Percentiles rank a stretch among this genome's conserved stretches.
Conservation (phyloP, 2,329 filamentous ascomycete genomes). For the Calonectria crousiana region DNA sequence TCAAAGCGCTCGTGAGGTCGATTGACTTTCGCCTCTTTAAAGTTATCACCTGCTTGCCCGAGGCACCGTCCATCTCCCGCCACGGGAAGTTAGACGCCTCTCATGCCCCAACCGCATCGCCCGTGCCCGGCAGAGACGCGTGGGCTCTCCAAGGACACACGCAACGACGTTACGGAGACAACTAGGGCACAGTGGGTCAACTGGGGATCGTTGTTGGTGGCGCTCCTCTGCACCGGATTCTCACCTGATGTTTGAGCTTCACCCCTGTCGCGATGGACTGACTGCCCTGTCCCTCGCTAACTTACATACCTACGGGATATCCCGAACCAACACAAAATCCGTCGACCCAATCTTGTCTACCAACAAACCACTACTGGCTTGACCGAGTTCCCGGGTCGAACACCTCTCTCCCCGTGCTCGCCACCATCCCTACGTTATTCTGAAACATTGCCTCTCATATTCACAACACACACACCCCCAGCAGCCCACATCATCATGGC, state of each 20-base stretch:
- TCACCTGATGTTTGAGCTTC: conserved; percentile 9
- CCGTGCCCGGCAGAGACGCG: background rate
- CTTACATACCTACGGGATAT: background rate
- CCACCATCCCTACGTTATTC: background rate
- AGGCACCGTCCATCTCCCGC: background rate
- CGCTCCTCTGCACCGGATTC: background rate
- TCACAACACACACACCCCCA: background rate
- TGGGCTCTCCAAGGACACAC: background rate
- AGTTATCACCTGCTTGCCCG: background rate
- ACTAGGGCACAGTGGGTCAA: background rate
- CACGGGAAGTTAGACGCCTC: background rate
- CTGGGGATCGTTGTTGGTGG: background rate
- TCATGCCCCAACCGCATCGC: background rate
- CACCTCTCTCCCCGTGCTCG: background rate
- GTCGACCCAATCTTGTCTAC: background rate
- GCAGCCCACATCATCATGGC: background rate
- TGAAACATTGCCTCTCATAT: background rate
- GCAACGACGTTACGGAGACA: background rate
- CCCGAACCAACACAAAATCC: background rate
- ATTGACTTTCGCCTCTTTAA: background rate
- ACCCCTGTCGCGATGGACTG: background rate
- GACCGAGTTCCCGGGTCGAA: conserved; percentile 5
- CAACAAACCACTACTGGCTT: background rate
- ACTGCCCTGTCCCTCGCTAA: conserved; percentile 28
- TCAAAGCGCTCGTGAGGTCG: background rate